Percentiles rank a stretch among this genome's conserved stretches.
phyloP scores from a whole-genome alignment of 2,329 filamentous ascomycete species.

The Cytospora paraplurivora region DNA sequence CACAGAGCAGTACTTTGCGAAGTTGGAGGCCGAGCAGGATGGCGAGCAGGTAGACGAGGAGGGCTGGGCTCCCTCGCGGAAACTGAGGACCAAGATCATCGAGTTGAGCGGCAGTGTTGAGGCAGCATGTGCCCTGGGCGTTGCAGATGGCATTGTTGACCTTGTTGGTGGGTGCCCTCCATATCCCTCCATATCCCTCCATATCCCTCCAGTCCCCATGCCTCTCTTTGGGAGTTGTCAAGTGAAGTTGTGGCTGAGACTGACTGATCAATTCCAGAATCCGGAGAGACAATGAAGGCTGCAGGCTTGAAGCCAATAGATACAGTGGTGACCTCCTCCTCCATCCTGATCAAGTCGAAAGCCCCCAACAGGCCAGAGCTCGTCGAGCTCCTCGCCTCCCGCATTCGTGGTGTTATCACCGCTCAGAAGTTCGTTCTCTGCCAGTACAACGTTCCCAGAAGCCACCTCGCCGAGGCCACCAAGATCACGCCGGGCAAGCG shows the following conservation, averaged over 20 bases:
- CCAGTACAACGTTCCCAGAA: slow-evolving; percentile 88
- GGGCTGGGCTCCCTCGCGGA: slow-evolving; percentile 42
- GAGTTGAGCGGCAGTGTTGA: slow-evolving; percentile 96
- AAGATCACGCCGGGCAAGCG: slow-evolving; percentile 91
- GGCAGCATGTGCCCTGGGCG: slow-evolving; percentile 90
- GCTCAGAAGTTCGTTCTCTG: slow-evolving; percentile 93
- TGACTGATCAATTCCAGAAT: slow-evolving; percentile 61
- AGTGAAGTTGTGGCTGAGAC: background rate
- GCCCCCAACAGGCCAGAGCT: slow-evolving; percentile 77
- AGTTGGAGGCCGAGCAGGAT: slow-evolving; percentile 64
- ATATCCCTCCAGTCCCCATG: background rate
- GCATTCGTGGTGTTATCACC: slow-evolving; percentile 92
- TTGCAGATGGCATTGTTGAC: slow-evolving; percentile 96
- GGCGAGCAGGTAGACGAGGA: slow-evolving; percentile 41
- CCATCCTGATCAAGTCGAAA: slow-evolving; percentile 90
- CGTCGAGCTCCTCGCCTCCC: slow-evolving; percentile 79
- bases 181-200: background rate
- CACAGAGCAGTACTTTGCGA: slow-evolving; percentile 79
- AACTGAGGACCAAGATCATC: slow-evolving; percentile 83
- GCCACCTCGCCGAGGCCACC: slow-evolving; percentile 65
- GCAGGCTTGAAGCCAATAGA: slow-evolving; percentile 92
- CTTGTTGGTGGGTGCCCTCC: slow-evolving; percentile 73
- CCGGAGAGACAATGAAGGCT: slow-evolving; percentile 96
- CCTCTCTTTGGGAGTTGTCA: background rate
- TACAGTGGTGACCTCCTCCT: slow-evolving; percentile 85